A percentile compares a stretch with the other conserved stretches of the same genome.
These are phyloP conservation scores for Calocera viscosa DNA, from an alignment of 768 basidiomycete genomes.

Conservation along the genomic window DNA sequence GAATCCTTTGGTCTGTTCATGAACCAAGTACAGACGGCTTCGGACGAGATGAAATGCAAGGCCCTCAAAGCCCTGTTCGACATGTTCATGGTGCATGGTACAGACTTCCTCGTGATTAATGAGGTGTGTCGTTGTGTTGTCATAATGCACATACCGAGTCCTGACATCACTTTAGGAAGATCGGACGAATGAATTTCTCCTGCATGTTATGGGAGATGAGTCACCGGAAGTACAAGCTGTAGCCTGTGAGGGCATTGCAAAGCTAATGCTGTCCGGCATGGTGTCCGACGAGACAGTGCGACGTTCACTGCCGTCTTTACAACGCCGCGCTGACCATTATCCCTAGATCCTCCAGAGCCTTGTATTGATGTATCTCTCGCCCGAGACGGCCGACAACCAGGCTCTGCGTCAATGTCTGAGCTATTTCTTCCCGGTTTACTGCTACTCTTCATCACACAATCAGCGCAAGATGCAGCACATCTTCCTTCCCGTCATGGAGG, in stretches of 20 bases:
- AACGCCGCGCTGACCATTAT: not conserved
- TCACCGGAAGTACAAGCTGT: conserved; percentile 53
- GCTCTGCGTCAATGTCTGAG: conserved; percentile 73
- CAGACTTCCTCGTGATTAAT: conserved; percentile 36
- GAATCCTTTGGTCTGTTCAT: conserved; percentile 69
- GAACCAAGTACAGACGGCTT: conserved; percentile 53
- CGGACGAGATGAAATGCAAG: conserved; percentile 51
- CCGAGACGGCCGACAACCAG: conserved; percentile 67
- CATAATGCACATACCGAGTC: not conserved
- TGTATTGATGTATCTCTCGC: conserved; percentile 58
- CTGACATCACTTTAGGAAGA: conserved; percentile 29
- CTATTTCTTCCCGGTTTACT: conserved; percentile 77
- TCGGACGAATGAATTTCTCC: conserved; percentile 55
- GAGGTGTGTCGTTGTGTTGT: conserved; percentile 23
- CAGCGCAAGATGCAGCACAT: conserved; percentile 71
- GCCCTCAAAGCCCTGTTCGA: conserved; percentile 79
- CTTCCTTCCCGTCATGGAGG: conserved; percentile 54
- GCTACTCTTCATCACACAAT: conserved; percentile 63
- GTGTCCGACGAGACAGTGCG: conserved; percentile 57
- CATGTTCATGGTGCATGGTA: conserved; percentile 72
- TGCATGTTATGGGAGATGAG: conserved; percentile 46
- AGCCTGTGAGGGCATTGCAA: conserved; percentile 69
- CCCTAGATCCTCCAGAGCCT: conserved; percentile 39
- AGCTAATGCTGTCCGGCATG: conserved; percentile 68
- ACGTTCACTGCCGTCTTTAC: not conserved